Conservation (phyloP, 2,329 filamentous ascomycete species). For the Aureobasidium sp. region DNA sequence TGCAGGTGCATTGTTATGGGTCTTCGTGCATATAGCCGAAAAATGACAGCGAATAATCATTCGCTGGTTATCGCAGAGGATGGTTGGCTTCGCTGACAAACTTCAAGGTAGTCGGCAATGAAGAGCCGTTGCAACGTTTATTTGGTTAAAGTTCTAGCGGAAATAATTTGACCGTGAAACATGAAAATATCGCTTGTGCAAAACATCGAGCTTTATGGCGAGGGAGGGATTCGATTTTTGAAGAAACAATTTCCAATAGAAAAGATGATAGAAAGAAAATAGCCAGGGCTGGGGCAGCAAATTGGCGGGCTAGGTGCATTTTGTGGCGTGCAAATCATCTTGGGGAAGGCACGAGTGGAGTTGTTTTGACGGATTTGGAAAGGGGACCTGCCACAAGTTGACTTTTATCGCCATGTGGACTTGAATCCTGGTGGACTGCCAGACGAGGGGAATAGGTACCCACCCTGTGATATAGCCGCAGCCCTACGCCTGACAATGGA, state of each 20-base stretch:
- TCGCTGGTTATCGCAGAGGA: neutral
- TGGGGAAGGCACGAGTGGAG: constrained; percentile 4
- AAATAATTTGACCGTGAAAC: neutral
- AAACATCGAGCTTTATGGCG: neutral
- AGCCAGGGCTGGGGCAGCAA: neutral
- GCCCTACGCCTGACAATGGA: neutral
- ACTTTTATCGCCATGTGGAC: neutral
- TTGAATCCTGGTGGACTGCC: neutral
- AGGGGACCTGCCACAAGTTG: neutral
- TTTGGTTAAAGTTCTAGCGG: neutral
- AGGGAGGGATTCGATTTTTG: neutral
- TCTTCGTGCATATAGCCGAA: neutral
- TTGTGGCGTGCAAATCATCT: neutral
- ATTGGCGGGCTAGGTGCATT: neutral
- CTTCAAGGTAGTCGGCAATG: neutral
- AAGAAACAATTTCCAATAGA: neutral
- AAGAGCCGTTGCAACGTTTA: neutral
- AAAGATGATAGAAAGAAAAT: neutral
- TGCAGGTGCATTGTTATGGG: constrained; percentile 1
- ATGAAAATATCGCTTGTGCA: neutral
- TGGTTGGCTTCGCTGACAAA: neutral
- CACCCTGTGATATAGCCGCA: neutral
- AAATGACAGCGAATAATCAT: no score
- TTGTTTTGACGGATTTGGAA: neutral
- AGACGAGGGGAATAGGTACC: neutral